phyloP scores from a whole-genome alignment of 129 eudicot species.

The Lactuca sativa region DNA sequence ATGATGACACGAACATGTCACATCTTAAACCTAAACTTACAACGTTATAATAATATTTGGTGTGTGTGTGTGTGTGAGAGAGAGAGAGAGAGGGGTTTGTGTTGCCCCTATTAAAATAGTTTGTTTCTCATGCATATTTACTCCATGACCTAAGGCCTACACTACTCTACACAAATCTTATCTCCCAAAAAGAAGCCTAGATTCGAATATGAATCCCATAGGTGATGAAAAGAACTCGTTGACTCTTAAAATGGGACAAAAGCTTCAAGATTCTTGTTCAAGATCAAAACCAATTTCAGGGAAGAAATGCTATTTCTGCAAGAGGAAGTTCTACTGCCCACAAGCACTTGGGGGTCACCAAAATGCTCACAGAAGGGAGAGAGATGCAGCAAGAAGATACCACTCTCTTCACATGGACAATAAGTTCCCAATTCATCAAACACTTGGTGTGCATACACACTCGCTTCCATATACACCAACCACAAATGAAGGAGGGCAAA shows the following conservation, averaged over 20 bases:
- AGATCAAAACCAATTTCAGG: constrained; percentile 35
- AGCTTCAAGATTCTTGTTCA: constrained; percentile 34
- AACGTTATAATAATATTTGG: not conserved
- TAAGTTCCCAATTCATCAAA: constrained; percentile 31
- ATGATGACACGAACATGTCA: constrained; percentile 34
- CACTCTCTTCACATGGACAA: constrained; percentile 46
- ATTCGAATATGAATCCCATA: constrained; percentile 35
- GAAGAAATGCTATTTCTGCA: constrained; percentile 72
- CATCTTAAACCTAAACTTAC: not conserved
- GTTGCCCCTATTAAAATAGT: constrained; percentile 24
- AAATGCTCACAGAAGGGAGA: constrained; percentile 83
- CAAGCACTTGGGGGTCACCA: constrained; percentile 93
- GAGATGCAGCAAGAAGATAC: constrained; percentile 65
- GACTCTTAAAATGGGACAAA: constrained; percentile 54
- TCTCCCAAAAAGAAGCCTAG: constrained; percentile 7
- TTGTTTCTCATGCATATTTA: constrained; percentile 18
- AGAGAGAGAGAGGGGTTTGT: constrained; percentile 22
- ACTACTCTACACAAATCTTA: constrained; percentile 10
- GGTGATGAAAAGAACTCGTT: constrained; percentile 50
- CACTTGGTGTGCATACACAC: constrained; percentile 68
- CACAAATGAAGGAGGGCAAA: constrained; percentile 21
- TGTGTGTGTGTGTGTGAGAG: constrained; percentile 2
- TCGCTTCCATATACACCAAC: constrained; percentile 50
- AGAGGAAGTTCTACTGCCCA: constrained; percentile 73
- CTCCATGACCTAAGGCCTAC: constrained; percentile 19